A percentile compares a stretch with the other conserved stretches of the same genome.
Evolutionary conservation across 352 stramenopile genomes (phyloP).

Genomic region (Globisporangium barbulae): DNA sequence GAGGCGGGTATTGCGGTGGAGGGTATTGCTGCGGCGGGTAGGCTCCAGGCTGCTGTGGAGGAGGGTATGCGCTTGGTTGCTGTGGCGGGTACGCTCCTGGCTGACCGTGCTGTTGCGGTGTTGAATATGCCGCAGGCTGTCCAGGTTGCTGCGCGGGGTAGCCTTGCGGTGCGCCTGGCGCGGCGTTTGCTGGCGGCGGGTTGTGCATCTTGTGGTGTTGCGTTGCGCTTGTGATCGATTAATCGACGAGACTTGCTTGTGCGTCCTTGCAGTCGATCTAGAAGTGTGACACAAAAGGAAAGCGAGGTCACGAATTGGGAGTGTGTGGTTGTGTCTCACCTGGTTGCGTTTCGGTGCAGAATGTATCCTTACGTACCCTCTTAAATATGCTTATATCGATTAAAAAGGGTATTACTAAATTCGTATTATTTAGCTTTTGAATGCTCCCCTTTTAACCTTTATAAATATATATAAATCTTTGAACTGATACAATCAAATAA

Average conservation of each 20-base stretch:
- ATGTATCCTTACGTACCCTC: too few species aligned
- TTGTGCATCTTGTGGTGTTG: neutral
- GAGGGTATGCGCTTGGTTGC: conserved; percentile 17
- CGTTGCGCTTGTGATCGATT: neutral
- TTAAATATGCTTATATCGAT: too few species aligned
- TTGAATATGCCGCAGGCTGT: neutral
- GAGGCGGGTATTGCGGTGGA: conserved; percentile 19
- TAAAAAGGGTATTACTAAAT: too few species aligned
- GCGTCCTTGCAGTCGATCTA: neutral
- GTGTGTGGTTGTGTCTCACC: neutral
- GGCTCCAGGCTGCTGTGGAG: conserved; percentile 15
- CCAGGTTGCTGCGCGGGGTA: conserved; percentile 1
- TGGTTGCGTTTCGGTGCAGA: too few species aligned
- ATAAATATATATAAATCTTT: too few species aligned
- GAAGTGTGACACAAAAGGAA: neutral
- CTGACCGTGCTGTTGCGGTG: conserved; percentile 4
- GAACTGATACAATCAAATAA: too few species aligned
- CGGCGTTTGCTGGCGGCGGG: neutral
- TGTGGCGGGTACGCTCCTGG: conserved; percentile 18
- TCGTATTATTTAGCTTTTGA: too few species aligned
- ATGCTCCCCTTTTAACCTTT: too few species aligned
- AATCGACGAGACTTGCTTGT: neutral
- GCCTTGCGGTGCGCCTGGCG: neutral
- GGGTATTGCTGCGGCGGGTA: conserved; percentile 25
- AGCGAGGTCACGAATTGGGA: neutral